phyloP scores from a whole-genome alignment of 129 eudicot genomes.

The Helichrysum umbraculigerum region DNA sequence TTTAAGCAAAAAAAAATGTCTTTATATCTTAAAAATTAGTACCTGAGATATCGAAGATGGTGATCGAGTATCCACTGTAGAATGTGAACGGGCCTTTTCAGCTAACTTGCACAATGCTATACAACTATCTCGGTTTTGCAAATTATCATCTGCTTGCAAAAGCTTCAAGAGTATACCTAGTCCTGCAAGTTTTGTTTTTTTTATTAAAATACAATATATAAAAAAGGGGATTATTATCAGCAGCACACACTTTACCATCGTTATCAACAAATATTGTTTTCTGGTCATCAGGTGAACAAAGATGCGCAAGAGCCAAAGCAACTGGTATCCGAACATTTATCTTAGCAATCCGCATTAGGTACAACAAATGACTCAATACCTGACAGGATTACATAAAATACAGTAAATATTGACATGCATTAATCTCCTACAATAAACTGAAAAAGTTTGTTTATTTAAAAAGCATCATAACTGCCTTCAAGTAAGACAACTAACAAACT shows the following conservation, averaged over 20 bases:
- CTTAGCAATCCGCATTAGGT: conserved; percentile 38
- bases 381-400: conserved; percentile 18
- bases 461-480: too few species aligned
- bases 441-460: not conserved
- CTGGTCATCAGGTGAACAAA: conserved; percentile 59
- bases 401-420: not conserved
- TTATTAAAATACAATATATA: too few species aligned
- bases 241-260: conserved; percentile 30
- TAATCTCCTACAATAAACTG: too few species aligned
- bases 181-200: conserved; percentile 30
- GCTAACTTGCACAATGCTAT: conserved; percentile 56
- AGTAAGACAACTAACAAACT: not conserved
- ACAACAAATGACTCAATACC: conserved; percentile 58
- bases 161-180: conserved; percentile 49
- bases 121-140: conserved; percentile 56
- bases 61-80: conserved; percentile 60
- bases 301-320: conserved; percentile 64
- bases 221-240: not conserved
- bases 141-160: conserved; percentile 37
- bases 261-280: conserved; percentile 46
- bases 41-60: conserved; percentile 54
- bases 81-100: conserved; percentile 46
- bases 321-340: conserved; percentile 41
- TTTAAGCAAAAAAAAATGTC: not conserved
- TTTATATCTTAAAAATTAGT: not conserved